These are phyloP conservation scores for Umbelopsis sp. DNA, from an alignment of 192 early-diverging fungal species.

Conservation along the genomic window DNA sequence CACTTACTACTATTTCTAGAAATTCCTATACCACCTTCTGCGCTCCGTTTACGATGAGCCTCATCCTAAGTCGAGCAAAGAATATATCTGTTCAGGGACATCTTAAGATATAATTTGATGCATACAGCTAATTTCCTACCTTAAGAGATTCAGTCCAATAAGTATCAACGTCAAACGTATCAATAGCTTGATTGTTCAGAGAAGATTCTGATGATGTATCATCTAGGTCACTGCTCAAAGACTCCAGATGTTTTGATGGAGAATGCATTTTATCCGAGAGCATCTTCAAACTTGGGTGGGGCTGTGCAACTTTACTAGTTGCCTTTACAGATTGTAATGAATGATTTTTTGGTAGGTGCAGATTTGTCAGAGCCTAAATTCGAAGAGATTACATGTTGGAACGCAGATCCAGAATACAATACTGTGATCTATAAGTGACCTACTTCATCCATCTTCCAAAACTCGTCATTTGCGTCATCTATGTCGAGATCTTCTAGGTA, in stretches of 20 bases:
- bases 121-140: neutral
- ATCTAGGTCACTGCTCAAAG: neutral
- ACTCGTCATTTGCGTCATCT: constrained; percentile 36
- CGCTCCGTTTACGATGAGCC: neutral
- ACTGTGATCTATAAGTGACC: neutral
- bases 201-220: neutral
- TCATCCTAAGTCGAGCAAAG: neutral
- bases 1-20: neutral
- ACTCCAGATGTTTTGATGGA: neutral
- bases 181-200: neutral
- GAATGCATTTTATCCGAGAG: neutral
- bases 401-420: neutral
- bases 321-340: neutral
- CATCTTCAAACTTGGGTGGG: neutral
- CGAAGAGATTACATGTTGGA: neutral
- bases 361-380: neutral
- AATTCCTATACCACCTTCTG: neutral
- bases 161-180: neutral
- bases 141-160: constrained; percentile 12
- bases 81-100: neutral
- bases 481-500: constrained; percentile 30
- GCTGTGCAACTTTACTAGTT: neutral
- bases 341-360: neutral
- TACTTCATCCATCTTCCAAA: constrained; percentile 30
- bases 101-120: neutral